phyloP scores from a whole-genome alignment of 202 grass and related monocot genomes.

The Schoenoplectus triqueter region DNA sequence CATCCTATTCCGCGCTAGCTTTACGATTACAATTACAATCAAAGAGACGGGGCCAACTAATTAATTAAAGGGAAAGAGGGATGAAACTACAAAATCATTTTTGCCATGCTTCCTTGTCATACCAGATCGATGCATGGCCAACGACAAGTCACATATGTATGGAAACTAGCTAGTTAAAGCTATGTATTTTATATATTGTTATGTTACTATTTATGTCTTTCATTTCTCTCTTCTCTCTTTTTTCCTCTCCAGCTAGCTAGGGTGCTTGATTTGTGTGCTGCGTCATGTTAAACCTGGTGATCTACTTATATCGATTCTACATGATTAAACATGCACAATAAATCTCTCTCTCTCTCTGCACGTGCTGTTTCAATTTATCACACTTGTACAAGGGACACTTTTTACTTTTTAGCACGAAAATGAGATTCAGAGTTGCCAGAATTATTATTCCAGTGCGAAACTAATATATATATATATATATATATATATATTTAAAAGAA shows the following conservation, averaged over 20 bases:
- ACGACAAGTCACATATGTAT: slow-evolving; percentile 6
- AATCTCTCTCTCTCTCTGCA: not conserved
- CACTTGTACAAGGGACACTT: too few species aligned
- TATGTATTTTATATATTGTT: not conserved
- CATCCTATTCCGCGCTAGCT: not conserved
- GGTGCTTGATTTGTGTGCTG: not conserved
- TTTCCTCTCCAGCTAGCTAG: not conserved
- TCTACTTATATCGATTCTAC: not conserved
- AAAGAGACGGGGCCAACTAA: not conserved
- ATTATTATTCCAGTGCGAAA: not conserved
- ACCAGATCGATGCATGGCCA: slow-evolving; percentile 15
- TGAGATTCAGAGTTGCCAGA: not conserved
- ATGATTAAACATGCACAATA: not conserved
- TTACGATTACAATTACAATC: not conserved
- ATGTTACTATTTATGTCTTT: not conserved
- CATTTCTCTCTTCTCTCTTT: not conserved
- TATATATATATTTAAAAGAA: too few species aligned
- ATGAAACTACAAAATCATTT: not conserved
- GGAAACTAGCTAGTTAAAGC: not conserved
- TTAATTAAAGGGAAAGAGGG: not conserved
- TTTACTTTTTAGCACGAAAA: too few species aligned
- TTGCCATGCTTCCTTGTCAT: not conserved
- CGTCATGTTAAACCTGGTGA: not conserved
- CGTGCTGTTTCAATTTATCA: not conserved
- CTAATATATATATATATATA: too few species aligned